A percentile compares a stretch with the other conserved stretches of the same genome.
These are phyloP conservation scores for Lasiosphaeria miniovina DNA, from an alignment of 495 filamentous ascomycete genomes.

Conservation along the genomic window DNA sequence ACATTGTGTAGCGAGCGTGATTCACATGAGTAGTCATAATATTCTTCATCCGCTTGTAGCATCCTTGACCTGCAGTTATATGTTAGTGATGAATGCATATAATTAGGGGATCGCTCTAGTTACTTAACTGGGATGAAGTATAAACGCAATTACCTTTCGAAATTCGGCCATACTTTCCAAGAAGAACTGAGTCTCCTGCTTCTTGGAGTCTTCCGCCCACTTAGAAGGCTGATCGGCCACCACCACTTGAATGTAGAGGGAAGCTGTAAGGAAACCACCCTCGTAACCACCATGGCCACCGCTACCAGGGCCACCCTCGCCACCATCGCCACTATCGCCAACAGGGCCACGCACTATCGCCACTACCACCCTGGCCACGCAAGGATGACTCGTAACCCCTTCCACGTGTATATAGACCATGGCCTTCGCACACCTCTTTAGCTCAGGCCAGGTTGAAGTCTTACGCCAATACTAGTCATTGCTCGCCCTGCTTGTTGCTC, in stretches of 20 bases:
- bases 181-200: slow-evolving; percentile 37
- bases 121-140: slow-evolving; percentile 18
- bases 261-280: too few relatives aligned
- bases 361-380: too few relatives aligned
- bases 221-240: slow-evolving; percentile 41
- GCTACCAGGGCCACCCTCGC: too few relatives aligned
- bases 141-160: slow-evolving; percentile 34
- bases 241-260: slow-evolving; percentile 51
- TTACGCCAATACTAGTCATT: too few relatives aligned
- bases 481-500: too few relatives aligned
- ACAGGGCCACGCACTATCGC: too few relatives aligned
- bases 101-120: background rate
- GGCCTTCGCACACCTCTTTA: too few relatives aligned
- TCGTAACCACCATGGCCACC: too few relatives aligned
- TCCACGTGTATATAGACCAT: too few relatives aligned
- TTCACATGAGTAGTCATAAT: slow-evolving; percentile 45
- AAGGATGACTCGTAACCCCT: too few relatives aligned
- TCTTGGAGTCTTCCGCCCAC: slow-evolving; percentile 41
- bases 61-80: slow-evolving; percentile 35
- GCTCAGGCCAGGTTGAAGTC: too few relatives aligned
- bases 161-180: slow-evolving; percentile 37
- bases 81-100: background rate
- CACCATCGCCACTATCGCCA: too few relatives aligned
- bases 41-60: slow-evolving; percentile 48
- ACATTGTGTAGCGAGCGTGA: slow-evolving; percentile 41